These are phyloP conservation scores for Jaltomata sinuosa DNA, from an alignment of 257 asterid genomes.

Conservation along the genomic window DNA sequence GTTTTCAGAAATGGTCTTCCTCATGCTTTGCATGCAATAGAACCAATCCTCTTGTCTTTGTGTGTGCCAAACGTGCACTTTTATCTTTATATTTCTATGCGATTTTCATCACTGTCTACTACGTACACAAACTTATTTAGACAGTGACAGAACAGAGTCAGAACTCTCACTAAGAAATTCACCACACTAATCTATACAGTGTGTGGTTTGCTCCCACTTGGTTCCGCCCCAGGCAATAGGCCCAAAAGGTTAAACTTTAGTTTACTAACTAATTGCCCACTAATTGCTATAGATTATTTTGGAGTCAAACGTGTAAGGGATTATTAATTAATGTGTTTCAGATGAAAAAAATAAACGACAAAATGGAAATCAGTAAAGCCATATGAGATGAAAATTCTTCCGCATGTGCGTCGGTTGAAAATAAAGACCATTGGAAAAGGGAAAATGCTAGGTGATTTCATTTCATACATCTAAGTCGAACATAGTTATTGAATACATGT, in stretches of 20 bases:
- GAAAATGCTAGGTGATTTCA: not conserved
- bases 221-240: too few species aligned
- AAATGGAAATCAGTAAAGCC: not conserved
- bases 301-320: not conserved
- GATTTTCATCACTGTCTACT: not conserved
- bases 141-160: too few species aligned
- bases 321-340: too few species aligned
- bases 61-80: not conserved
- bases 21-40: not conserved
- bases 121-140: not conserved
- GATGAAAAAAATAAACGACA: not conserved
- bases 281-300: not conserved
- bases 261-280: not conserved
- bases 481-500: not conserved
- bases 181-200: too few species aligned
- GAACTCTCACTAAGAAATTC: too few species aligned
- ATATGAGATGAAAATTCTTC: not conserved
- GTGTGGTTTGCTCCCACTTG: too few species aligned
- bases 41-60: not conserved
- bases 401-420: not conserved
- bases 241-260: not conserved
- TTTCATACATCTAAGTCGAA: too few species aligned
- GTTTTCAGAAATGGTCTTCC: not conserved
- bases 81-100: not conserved
- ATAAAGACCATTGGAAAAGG: not conserved